Base-by-base conservation (phyloP, 257 asterid genomes). In the Parsonsia alboflavescens region DNA sequence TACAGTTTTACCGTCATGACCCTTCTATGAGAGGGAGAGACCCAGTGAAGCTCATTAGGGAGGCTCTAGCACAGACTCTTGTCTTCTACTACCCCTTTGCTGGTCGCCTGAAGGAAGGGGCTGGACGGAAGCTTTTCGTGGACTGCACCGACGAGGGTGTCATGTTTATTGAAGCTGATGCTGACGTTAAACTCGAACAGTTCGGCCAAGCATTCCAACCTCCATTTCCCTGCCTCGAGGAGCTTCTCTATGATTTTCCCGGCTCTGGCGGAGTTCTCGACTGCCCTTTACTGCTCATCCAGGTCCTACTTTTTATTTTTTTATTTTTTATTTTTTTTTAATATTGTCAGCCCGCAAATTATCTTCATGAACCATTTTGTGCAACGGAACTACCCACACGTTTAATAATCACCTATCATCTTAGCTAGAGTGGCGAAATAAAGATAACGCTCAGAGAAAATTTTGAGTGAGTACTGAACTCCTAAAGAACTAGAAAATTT, bases 21-120 rank as follows among this genome's bases (percentile, higher is more conserved):
- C 81, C 82, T 26, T 57, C 78, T 52, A 64, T 64, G 66, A 78
- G 65, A 2, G 83, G 80, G 0, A 76, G 68, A 58, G 91, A 88
- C 77, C 96, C 91, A 0, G 91, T 75, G 13, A 30, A 70, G 19
- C 82, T 82, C 2, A 84, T 89, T 21, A 86, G 91, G 2, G 76
- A 70, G 16, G 96, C 92, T 42, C 46, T 89, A 1, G 84, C 85
- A 12, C 63, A 79, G 74, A 87, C 90, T 4, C 76, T 89, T 64
- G 89, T 89, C 21, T 89, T 74, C 78, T 89, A 87, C 87, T 85
- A 89, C 85, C 95, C 95, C 2, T 79, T 89, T 0, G 95, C 95
- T 0, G 95, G 95, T 22, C 83, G 95, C 52, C 79, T 87, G 22
- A 78, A 86, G 80, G 90, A 87, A 74, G 57, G 36, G 30, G 78